Conservation (phyloP, 2,329 filamentous ascomycete species). For the Diplodia seriata region DNA sequence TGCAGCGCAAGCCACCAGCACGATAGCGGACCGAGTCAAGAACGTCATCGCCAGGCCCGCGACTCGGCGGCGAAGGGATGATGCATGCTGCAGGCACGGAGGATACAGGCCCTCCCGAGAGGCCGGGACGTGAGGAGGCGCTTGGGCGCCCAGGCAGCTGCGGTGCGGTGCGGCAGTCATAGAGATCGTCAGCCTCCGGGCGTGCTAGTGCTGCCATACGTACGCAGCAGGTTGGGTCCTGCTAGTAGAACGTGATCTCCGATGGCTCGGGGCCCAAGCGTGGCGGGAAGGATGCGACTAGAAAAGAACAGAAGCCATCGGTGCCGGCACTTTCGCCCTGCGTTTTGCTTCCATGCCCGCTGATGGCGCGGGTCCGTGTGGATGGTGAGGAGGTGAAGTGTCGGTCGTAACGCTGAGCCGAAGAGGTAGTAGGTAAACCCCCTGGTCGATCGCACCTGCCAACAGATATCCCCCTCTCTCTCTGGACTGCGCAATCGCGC, state of each 20-base stretch:
- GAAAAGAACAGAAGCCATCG: not conserved
- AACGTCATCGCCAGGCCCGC: conserved; percentile 12
- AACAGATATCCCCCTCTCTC: no score
- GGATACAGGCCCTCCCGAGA: conserved; percentile 1
- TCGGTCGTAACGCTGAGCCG: no score
- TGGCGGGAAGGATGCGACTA: conserved; percentile 22
- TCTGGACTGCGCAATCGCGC: no score
- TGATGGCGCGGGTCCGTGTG: no score
- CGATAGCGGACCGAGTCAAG: conserved; percentile 11
- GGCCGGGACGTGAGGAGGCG: conserved; percentile 2
- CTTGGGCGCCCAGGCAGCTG: not conserved
- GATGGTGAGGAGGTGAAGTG: no score
- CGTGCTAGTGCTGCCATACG: conserved; percentile 6
- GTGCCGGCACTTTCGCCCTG: conserved; percentile 9
- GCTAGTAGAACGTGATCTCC: conserved; percentile 24
- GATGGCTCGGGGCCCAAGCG: conserved; percentile 22
- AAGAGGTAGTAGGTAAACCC: no score
- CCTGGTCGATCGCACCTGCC: no score
- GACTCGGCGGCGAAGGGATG: not conserved
- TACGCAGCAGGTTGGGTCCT: conserved; percentile 7
- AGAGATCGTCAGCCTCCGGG: conserved; percentile 11
- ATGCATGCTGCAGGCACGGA: not conserved
- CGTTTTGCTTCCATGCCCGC: not conserved
- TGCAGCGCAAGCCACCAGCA: conserved; percentile 15
- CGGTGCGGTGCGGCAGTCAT: not conserved